Conservation (phyloP, 768 basidiomycete species). For the Mycena vitilis region DNA sequence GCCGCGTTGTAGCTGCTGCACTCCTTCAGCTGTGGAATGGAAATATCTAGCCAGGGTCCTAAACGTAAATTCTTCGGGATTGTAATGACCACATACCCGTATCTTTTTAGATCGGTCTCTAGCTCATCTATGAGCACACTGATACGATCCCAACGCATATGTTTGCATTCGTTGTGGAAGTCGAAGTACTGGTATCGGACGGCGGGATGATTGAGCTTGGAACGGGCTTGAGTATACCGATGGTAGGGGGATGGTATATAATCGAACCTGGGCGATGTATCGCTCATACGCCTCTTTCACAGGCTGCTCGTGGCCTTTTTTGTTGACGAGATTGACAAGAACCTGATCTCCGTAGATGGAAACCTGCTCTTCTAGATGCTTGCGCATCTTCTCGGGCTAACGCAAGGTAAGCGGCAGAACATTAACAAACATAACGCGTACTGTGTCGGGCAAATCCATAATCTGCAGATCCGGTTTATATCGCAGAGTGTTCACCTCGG, state of each 20-base stretch:
- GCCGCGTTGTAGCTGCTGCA: conserved; percentile 74
- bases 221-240: conserved; percentile 20
- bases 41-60: conserved; percentile 72
- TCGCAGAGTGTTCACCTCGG: conserved; percentile 92
- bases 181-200: conserved; percentile 96
- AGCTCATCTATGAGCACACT: conserved; percentile 82
- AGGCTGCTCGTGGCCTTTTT: conserved; percentile 91
- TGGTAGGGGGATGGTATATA: conserved; percentile 12
- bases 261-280: conserved; percentile 69
- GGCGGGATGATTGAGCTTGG: conserved; percentile 69
- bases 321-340: conserved; percentile 93
- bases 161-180: conserved; percentile 94
- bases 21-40: conserved; percentile 64
- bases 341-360: conserved; percentile 80
- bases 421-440: conserved; percentile 42
- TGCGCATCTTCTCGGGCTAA: conserved; percentile 76
- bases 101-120: conserved; percentile 71
- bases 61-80: background rate
- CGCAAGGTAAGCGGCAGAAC: conserved; percentile 13
- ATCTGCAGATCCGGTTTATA: conserved; percentile 97
- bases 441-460: conserved; percentile 92
- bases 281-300: conserved; percentile 96
- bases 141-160: conserved; percentile 96
- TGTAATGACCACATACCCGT: conserved; percentile 64
- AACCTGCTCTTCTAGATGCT: conserved; percentile 81